phyloP scores from a whole-genome alignment of 163 green algal species.

The Chlorella variabilis region DNA sequence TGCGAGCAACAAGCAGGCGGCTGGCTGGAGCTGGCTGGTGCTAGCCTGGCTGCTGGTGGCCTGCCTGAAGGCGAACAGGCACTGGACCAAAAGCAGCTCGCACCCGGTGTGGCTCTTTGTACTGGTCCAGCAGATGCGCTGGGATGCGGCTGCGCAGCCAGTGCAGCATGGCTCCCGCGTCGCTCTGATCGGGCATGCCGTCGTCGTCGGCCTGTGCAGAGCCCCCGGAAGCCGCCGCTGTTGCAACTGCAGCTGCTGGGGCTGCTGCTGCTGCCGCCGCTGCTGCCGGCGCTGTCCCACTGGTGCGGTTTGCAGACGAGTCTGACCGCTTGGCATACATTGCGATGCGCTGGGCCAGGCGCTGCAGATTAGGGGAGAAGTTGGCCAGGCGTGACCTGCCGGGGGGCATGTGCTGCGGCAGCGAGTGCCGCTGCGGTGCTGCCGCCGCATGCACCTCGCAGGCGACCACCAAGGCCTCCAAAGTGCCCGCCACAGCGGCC shows the following conservation, averaged over 20 bases:
- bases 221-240: background rate
- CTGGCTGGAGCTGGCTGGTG: background rate
- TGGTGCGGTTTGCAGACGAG: no score
- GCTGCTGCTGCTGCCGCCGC: background rate
- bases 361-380: background rate
- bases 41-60: background rate
- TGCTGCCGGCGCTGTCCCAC: background rate
- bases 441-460: background rate
- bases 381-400: background rate
- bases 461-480: background rate
- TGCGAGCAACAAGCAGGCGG: background rate
- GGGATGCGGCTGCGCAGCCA: conserved; percentile 27
- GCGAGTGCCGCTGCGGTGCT: background rate
- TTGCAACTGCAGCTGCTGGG: background rate
- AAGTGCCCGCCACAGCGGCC: background rate
- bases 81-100: no score
- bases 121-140: background rate
- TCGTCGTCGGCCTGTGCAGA: background rate
- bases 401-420: background rate
- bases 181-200: background rate
- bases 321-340: background rate
- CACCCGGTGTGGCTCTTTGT: conserved; percentile 7
- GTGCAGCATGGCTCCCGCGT: conserved; percentile 4
- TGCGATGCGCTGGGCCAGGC: background rate
- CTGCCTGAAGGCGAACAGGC: background rate